Evolutionary conservation across 306 rosid genomes (phyloP), one percentile per base, ranked within the genome.

Genomic region (Prunus davidiana): DNA sequence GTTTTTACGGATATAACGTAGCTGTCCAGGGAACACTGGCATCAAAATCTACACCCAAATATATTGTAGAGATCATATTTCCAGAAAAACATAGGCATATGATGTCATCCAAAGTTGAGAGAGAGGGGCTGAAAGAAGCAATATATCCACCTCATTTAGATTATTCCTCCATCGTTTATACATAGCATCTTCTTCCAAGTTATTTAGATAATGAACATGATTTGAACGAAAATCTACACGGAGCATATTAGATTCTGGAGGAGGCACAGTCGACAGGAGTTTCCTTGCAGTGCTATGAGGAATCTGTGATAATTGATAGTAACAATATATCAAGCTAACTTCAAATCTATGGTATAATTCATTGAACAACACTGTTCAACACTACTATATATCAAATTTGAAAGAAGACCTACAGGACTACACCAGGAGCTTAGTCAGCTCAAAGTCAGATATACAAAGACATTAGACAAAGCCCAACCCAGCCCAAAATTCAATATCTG

Each of bases 1-100:
- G 85, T 95, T 95, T 88, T 92, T 95, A 67, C 99, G 99, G 63
- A 95, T 89, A 68, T 92, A 89, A 6, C 99, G 97, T 70, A 89
- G 86, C 82, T 95, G 99, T 79, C 99, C 99, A 6, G 97, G 99
- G 86, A 89, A 95, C 68, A 87, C 97, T 32, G 99, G 97, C 99
- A 91, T 95, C 96, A 92, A 86, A 80, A 95, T 87, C 99, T 95
- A 78, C 80, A 84, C 25, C 25, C 66, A 69, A 46, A 77, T 11
- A 65, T 45, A 43, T 71, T 20, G 71, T 22, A 38, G 56, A 58
- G 14, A 46, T 24, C 12, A 47, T 32, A 18, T 72, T 61, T 25
- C 71, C 47, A 46, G 7, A 63, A 69, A 75, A 46, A 11, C 67
- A 28, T 47, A n/a, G 27, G 64, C 34, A 3, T 64, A 12, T 22